These are phyloP conservation scores for Coemansia sp. DNA, from an alignment of 192 early-diverging fungal genomes.

Conservation along the genomic window DNA sequence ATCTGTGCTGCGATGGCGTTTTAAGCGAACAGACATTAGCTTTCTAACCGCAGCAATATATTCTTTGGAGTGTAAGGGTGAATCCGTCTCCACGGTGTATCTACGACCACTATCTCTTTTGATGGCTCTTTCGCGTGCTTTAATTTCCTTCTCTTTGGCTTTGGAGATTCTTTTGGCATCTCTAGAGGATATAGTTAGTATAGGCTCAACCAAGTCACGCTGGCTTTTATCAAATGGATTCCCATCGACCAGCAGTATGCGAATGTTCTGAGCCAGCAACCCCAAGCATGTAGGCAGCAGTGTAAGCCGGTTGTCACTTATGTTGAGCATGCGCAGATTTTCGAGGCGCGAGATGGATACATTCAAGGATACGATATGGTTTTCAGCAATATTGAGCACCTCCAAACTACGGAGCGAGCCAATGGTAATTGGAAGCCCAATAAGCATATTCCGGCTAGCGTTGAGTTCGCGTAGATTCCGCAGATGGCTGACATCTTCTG, in stretches of 20 bases:
- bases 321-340: constrained; percentile 43
- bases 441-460: constrained; percentile 39
- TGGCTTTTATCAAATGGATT: constrained; percentile 47
- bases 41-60: constrained; percentile 27
- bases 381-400: constrained; percentile 44
- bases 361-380: constrained; percentile 35
- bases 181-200: constrained; percentile 26
- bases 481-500: constrained; percentile 42
- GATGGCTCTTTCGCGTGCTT: constrained; percentile 15
- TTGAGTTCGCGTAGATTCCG: constrained; percentile 45
- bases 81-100: not conserved
- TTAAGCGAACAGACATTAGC: constrained; percentile 33
- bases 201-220: constrained; percentile 36
- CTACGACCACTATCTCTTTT: constrained; percentile 8
- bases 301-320: constrained; percentile 47
- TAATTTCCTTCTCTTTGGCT: constrained; percentile 24
- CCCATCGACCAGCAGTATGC: constrained; percentile 41
- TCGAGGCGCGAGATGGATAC: constrained; percentile 34
- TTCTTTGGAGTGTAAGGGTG: constrained; percentile 28
- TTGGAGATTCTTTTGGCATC: constrained; percentile 24
- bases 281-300: constrained; percentile 41
- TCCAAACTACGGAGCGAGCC: constrained; percentile 44
- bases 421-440: constrained; percentile 32
- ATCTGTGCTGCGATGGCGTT: constrained; percentile 14
- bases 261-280: constrained; percentile 37